Evolutionary conservation across 2,329 filamentous ascomycete species (phyloP), one percentile per base, ranked within the genome.

Genomic region (Colletotrichum abscissum): DNA sequence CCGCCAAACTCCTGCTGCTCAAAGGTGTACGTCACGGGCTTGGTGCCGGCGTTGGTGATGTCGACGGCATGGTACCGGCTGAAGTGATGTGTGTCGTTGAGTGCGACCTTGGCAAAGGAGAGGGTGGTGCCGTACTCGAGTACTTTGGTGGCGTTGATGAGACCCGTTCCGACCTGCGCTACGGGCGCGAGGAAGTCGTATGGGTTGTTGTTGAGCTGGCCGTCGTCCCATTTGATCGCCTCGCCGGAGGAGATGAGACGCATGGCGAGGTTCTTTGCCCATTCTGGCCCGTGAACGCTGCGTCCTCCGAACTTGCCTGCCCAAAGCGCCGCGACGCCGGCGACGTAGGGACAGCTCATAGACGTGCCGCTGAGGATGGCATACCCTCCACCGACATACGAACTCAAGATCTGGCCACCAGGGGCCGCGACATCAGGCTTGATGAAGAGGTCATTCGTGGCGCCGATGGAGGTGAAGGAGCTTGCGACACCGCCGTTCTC

Each of bases 271-370:
- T 77, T 76, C 70, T 78, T 80, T 28, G 80, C 82, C 16, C 77
- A 77, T 76, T 78, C 68, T 72, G 79, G 30, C 75, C 79, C 38
- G 74, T 73, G 69, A 2, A 79, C 73, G 65, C 79, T 78, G 16
- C 85, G 82, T 2, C 85, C 84, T 2, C 85, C 85, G 65, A 84
- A 79, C 22, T 83, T 77, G 5, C 83, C 74, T 35, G 79, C 77
- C 35, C 78, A 80, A 2, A 82, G 74, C 28, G 80, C 81, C 4
- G 79, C 80, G 5, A 83, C 78, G 4, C 84, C 85, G 14, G 85
- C 84, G 7, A 85, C 79, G 59, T 84, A 84, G 8, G 85, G 85
- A 22, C 81, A 81, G 5, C 85, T 83, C 86, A 88, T 87, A 2
- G 84, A 86, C 1, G 86, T 88, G 49, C 86, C 86, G 57, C 81